These are phyloP conservation scores for Blumeriella jaapii DNA, from an alignment of 2,329 filamentous ascomycete genomes.

Conservation along the genomic window DNA sequence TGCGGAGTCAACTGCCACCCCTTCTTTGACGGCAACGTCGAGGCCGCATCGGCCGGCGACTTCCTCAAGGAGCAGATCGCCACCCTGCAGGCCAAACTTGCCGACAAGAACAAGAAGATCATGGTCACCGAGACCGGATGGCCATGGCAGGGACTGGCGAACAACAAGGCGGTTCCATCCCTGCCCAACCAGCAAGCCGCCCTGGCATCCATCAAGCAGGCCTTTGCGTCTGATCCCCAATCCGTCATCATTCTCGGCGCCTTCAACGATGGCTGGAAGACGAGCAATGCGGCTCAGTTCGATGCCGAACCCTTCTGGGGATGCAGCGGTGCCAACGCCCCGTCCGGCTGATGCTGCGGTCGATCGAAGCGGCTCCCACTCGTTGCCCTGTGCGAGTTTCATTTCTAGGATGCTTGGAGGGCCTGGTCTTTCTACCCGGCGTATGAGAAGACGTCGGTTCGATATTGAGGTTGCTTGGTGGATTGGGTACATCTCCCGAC, in stretches of 20 bases:
- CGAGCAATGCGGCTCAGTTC: constrained; percentile 47
- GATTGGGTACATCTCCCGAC: constrained; percentile 13
- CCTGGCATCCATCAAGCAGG: constrained; percentile 48
- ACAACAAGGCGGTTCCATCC: constrained; percentile 58
- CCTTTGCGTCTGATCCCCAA: constrained; percentile 39
- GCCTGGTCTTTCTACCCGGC: neutral
- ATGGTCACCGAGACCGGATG: constrained; percentile 78
- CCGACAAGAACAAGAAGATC: constrained; percentile 41
- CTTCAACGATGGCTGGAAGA: constrained; percentile 74
- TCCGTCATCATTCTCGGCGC: constrained; percentile 65
- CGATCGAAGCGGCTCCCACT: neutral
- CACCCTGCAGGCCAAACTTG: constrained; percentile 32
- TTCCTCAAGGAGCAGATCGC: constrained; percentile 51
- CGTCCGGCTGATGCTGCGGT: constrained; percentile 19
- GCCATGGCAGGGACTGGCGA: constrained; percentile 57
- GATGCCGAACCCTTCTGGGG: constrained; percentile 71
- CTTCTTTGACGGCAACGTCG: constrained; percentile 62
- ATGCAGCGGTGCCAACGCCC: constrained; percentile 35
- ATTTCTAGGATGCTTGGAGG: neutral
- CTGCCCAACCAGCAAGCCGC: constrained; percentile 54
- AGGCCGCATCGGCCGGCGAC: constrained; percentile 48
- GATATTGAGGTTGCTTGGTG: constrained; percentile 1
- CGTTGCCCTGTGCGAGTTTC: neutral
- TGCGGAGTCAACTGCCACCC: constrained; percentile 74
- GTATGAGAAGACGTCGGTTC: neutral